Conservation (phyloP, 1,139 yeast genomes). For the Scheffersomyces lignicola region DNA sequence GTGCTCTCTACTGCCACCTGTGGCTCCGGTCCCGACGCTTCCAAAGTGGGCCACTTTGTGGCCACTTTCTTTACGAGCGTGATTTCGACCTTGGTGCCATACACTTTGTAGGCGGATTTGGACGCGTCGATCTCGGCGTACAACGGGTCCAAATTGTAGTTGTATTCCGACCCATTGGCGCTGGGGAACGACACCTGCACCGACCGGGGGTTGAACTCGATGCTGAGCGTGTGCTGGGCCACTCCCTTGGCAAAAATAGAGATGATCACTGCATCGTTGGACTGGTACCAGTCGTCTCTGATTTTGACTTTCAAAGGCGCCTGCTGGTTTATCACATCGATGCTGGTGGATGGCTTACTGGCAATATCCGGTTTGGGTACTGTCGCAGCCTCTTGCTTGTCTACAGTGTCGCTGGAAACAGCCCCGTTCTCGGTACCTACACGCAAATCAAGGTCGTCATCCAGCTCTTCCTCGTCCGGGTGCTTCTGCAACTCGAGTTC, state of each 20-base stretch:
- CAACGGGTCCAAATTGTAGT: slow-evolving; percentile 51
- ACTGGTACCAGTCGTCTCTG: slow-evolving; percentile 82
- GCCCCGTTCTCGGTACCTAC: slow-evolving; percentile 7
- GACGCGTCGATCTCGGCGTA: slow-evolving; percentile 50
- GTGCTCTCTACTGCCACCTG: slow-evolving; percentile 7
- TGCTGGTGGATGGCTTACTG: slow-evolving; percentile 23
- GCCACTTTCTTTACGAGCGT: slow-evolving; percentile 37
- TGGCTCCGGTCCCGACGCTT: slow-evolving; percentile 21
- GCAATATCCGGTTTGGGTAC: slow-evolving; percentile 7
- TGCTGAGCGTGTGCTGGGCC: slow-evolving; percentile 42
- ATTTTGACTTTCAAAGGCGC: slow-evolving; percentile 48
- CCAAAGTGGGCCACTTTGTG: slow-evolving; percentile 48
- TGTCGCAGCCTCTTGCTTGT: slow-evolving; percentile 8
- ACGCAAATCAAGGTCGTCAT: slow-evolving; percentile 6
- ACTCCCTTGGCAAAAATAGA: slow-evolving; percentile 72
- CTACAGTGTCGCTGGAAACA: too few species aligned
- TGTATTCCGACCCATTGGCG: slow-evolving; percentile 46
- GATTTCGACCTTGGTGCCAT: slow-evolving; percentile 76
- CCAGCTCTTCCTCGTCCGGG: slow-evolving; percentile 15
- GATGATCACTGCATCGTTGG: slow-evolving; percentile 54
- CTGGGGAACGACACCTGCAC: slow-evolving; percentile 48
- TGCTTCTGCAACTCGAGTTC: slow-evolving; percentile 31
- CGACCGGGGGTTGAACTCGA: slow-evolving; percentile 32
- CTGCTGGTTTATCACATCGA: slow-evolving; percentile 35
- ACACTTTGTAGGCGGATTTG: slow-evolving; percentile 50